Evolutionary conservation across 2,329 filamentous ascomycete species (phyloP), one percentile per base, ranked within the genome.

Genomic region (Epichloe festucae): DNA sequence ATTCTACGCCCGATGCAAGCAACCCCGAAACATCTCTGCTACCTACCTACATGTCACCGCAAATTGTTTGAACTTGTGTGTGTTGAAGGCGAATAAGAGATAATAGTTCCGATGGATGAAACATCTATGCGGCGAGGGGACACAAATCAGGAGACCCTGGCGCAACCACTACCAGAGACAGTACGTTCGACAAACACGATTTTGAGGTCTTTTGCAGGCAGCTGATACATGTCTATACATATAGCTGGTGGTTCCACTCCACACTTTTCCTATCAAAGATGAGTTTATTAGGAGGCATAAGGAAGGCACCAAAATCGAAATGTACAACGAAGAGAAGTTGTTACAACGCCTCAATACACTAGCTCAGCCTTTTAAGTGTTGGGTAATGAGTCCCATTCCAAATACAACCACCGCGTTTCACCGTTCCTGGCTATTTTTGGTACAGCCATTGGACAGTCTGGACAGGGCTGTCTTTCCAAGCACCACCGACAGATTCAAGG

Each of bases 231-330:
- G 0, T 31, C 1, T 31, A 11, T n/a, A 15, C 23, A 17, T 5
- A 39, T 19, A 56, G 50, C 21, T 41, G 52, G 48, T 52, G 38
- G 17, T 50, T 49, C 52, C 56, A 17, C n/a, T 57, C 27, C 19
- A 55, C 56, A 42, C 56, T 0, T 62, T 67, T 19, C 54, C 56
- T 1, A 39, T 52, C 2, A 51, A 58, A 27, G 58, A 62, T 3
- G 58, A 59, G 2, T 68, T 62, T 23, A 54, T 60, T 4, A 52
- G 49, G 21, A 53, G 62, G 2, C 63, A 65, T 42, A 63, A 67
- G 36, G 57, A 62, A 36, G 66, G 64, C 0, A 67, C 66, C 0
- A 17, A 63, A 0, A 68, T 68, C 15, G 66, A 68, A 40, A 62
- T 65, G 57, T 51, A 57, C 0, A 68, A 68, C n/a, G 65, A 68